phyloP scores from a whole-genome alignment of 75 land plant genomes.

The Selaginella tamariscina region DNA sequence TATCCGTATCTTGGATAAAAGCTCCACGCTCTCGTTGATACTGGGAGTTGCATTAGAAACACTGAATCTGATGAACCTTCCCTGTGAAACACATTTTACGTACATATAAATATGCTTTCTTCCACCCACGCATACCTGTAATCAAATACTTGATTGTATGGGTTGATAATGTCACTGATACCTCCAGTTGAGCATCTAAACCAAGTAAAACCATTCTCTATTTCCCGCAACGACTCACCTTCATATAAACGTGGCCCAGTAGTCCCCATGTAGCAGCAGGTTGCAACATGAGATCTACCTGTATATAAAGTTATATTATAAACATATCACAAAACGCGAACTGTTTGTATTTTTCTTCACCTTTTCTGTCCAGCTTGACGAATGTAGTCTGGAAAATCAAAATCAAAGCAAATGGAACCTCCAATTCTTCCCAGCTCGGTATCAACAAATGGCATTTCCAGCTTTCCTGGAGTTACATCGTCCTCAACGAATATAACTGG shows the following conservation, averaged over 20 bases:
- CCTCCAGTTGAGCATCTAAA: constrained; percentile 17
- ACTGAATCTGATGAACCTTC: too few species aligned
- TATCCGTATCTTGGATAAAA: too few species aligned
- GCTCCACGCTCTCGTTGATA: too few species aligned
- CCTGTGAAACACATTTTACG: too few species aligned
- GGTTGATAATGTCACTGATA: constrained; percentile 9
- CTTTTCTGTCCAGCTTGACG: constrained; percentile 11
- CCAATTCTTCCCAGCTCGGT: constrained; percentile 17
- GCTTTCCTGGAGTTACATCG: background rate
- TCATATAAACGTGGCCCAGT: background rate
- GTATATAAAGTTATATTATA: background rate
- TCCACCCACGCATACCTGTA: constrained; percentile 18
- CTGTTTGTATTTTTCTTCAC: too few species aligned
- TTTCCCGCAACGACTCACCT: constrained; percentile 10
- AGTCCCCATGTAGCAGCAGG: constrained; percentile 18
- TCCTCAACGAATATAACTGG: constrained; percentile 15
- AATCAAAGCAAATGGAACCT: constrained; percentile 18
- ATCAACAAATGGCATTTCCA: background rate
- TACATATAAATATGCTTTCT: too few species aligned
- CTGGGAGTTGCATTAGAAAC: too few species aligned
- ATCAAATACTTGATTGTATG: constrained; percentile 11
- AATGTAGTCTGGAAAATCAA: constrained; percentile 15
- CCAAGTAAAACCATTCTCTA: constrained; percentile 20
- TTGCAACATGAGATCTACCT: constrained; percentile 19
- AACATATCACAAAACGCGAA: too few species aligned